phyloP scores from a whole-genome alignment of 176 grass and related monocot genomes.

The Cymbopogon citratus region DNA sequence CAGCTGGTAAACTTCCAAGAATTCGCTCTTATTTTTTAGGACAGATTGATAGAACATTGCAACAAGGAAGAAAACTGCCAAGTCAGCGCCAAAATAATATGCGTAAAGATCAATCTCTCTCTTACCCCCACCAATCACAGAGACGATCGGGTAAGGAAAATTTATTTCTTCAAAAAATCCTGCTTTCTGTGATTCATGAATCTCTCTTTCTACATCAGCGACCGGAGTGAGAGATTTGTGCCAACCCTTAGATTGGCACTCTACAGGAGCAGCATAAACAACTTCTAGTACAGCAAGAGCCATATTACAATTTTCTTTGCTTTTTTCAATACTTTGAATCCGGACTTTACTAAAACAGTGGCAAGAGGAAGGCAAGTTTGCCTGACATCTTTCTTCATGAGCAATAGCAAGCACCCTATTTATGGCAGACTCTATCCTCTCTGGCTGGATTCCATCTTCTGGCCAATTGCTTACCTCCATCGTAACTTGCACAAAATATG shows the following conservation, averaged over 20 bases:
- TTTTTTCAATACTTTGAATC: constrained; percentile 94
- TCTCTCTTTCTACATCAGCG: constrained; percentile 75
- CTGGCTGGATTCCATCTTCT: constrained; percentile 96
- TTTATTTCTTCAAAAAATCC: constrained; percentile 74
- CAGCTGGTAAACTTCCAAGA: constrained; percentile 93
- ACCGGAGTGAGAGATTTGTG: constrained; percentile 82
- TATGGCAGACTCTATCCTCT: constrained; percentile 89
- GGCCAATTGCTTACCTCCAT: constrained; percentile 92
- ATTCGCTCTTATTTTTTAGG: constrained; percentile 85
- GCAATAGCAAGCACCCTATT: constrained; percentile 69
- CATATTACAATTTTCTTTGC: constrained; percentile 67
- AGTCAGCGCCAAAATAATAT: constrained; percentile 93
- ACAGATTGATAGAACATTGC: constrained; percentile 92
- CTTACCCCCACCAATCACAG: constrained; percentile 91
- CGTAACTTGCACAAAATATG: constrained; percentile 95
- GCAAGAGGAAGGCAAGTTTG: constrained; percentile 58
- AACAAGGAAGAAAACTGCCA: constrained; percentile 93
- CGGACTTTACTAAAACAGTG: constrained; percentile 66
- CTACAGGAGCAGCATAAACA: constrained; percentile 69
- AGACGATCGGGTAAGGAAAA: constrained; percentile 75
- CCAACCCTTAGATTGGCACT: constrained; percentile 69
- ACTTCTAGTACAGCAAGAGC: constrained; percentile 96
- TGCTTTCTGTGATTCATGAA: constrained; percentile 63
- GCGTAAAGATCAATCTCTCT: constrained; percentile 93
- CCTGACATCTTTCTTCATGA: constrained; percentile 80